Conservation (phyloP, 345 rosid species). For the Pelargonium nanum region DNA sequence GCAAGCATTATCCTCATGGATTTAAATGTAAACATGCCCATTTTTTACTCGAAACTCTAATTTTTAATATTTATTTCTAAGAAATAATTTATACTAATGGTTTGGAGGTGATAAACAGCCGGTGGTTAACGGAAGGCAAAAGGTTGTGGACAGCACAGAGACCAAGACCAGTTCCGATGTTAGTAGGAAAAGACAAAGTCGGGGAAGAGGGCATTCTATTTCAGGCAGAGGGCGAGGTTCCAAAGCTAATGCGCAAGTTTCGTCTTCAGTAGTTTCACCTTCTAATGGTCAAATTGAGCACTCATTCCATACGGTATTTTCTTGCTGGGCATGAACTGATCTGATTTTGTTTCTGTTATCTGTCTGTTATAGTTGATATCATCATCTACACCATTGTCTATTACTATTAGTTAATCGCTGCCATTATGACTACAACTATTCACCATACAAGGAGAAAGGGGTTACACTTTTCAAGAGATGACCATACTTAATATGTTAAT, state of each 20-base stretch:
- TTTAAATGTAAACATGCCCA: background rate
- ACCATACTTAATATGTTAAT: no score
- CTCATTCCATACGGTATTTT: constrained; percentile 48
- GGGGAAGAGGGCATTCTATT: constrained; percentile 62
- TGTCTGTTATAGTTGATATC: no score
- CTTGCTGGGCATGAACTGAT: constrained; percentile 8
- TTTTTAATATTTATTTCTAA: background rate
- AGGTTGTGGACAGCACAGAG: constrained; percentile 39
- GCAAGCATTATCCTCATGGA: background rate
- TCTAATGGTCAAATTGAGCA: constrained; percentile 63
- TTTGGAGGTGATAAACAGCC: constrained; percentile 27
- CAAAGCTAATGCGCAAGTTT: constrained; percentile 47
- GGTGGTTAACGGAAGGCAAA: constrained; percentile 54
- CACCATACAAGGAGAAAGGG: background rate
- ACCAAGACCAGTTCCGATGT: constrained; percentile 44
- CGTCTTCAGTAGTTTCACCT: constrained; percentile 33
- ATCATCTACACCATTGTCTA: background rate
- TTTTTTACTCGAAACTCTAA: background rate
- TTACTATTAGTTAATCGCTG: background rate
- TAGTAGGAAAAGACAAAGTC: constrained; percentile 67
- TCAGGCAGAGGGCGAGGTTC: constrained; percentile 87
- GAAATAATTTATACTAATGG: constrained; percentile 7
- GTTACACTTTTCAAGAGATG: no score
- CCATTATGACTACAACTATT: no score
- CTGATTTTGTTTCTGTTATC: constrained; percentile 3